A percentile compares a stretch with the other conserved stretches of the same genome.
Conservation (phyloP, 352 stramenopile species). For the Lagenidium sp. region DNA sequence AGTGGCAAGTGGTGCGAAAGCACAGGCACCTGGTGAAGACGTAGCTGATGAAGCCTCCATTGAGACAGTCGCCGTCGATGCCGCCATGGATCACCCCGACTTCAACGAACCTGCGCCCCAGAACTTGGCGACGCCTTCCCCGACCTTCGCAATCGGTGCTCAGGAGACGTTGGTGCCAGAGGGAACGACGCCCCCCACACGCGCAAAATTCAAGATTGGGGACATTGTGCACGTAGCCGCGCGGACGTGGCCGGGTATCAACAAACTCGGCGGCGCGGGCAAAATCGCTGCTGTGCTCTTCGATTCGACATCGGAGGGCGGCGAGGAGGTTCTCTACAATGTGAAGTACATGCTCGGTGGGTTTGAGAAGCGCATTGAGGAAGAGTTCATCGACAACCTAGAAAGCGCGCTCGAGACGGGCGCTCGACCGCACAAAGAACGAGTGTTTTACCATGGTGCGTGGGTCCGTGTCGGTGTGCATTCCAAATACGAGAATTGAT, state of each 20-base stretch:
- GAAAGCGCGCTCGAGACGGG: slow-evolving; percentile 7
- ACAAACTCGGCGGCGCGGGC: slow-evolving; percentile 70
- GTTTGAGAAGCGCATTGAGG: slow-evolving; percentile 64
- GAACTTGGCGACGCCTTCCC: no score
- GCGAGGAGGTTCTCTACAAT: slow-evolving; percentile 45
- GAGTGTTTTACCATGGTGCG: slow-evolving; percentile 62
- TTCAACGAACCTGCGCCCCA: no score
- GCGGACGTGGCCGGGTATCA: slow-evolving; percentile 83
- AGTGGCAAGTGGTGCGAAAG: no score
- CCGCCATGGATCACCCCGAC: no score
- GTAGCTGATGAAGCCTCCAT: no score
- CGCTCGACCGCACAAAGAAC: slow-evolving; percentile 22
- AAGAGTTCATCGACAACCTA: slow-evolving; percentile 30
- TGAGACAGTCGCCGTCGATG: no score
- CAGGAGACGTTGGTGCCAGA: no score
- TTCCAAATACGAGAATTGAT: not conserved
- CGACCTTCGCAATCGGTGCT: no score
- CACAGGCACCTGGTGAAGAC: no score
- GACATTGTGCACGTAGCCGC: slow-evolving; percentile 17
- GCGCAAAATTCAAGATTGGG: slow-evolving; percentile 11
- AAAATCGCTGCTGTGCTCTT: slow-evolving; percentile 36
- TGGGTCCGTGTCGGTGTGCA: not conserved
- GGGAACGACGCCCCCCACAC: no score
- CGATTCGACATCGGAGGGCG: slow-evolving; percentile 13
- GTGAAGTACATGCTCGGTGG: slow-evolving; percentile 77